Base-by-base conservation (phyloP, 2,329 filamentous ascomycete species). In the Rutstroemia sp. region DNA sequence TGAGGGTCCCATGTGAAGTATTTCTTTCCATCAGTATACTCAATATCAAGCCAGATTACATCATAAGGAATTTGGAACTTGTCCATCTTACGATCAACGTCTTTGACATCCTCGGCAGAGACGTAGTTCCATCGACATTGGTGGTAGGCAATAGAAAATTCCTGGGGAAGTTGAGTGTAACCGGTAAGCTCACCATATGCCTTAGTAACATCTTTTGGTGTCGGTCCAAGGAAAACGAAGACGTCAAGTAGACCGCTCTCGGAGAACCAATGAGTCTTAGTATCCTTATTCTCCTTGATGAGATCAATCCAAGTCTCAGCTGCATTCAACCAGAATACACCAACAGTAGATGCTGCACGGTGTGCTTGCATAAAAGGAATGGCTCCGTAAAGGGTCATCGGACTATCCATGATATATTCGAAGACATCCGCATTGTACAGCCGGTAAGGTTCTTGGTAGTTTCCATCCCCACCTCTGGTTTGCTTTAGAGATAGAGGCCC, bases 61-160 rank as follows among this genome's bases (percentile, higher is more conserved):
- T 99, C 94, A 74, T 97, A 99, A 0, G 94, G 94, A 54, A 99
- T 96, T 69, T 89, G 86, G 73, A 86, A 83, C 75, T 94, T 95
- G 75, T 97, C 92, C 76, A 99, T 96, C 71, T 95, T 95, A 62
- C 88, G 85, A 70, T 97, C 92, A 44, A 99, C 92, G 67, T 97
- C 92, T 71, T 89, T 95, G 57, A 99, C 92, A 72, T 99, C 94
- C 62, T 96, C 91, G 66, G 96, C 92, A 1, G 90, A 95, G 56
- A 96, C 86, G 70, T 99, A 99, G 74, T 99, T 99, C 94, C 94
- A 99, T 65, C 94, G 88, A 71, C 94, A 97, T 72, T 99, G 94
- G 69, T 99, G 94, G 72, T 97, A 96, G 12, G 83, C 94, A 63
- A 99, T 84, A 2, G 92, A 81, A 66, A 96, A 96, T 61, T 94